Percentiles rank a stretch among this genome's conserved stretches.
These are phyloP conservation scores for Kurtzmaniella cleridarum DNA, from an alignment of 805 yeast species.

Conservation along the genomic window DNA sequence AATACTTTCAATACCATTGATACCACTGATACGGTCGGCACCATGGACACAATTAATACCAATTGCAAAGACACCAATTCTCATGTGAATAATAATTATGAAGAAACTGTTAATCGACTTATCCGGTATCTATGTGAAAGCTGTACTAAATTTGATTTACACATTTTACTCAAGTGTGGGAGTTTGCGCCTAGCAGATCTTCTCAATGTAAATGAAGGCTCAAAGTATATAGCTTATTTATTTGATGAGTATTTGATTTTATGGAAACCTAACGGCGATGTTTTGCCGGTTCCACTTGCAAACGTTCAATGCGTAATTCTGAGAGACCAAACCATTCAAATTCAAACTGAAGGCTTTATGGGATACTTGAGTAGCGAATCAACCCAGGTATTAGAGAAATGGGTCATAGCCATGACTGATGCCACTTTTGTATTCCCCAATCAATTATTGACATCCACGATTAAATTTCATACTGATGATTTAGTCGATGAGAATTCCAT, in stretches of 20 bases:
- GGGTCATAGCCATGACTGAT: constrained; percentile 40
- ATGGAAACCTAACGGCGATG: constrained; percentile 11
- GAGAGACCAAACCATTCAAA: constrained; percentile 18
- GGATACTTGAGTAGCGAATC: constrained; percentile 24
- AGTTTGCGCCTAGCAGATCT: constrained; percentile 31
- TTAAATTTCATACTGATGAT: constrained; percentile 3
- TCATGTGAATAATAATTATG: constrained; percentile 15
- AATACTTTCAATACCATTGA: background rate
- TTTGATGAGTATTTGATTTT: constrained; percentile 29
- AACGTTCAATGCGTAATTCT: constrained; percentile 8
- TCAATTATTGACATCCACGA: constrained; percentile 32
- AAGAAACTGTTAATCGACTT: constrained; percentile 22
- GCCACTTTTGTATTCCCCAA: constrained; percentile 24
- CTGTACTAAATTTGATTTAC: constrained; percentile 18
- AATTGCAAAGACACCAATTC: constrained; percentile 13
- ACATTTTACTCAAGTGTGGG: constrained; percentile 27
- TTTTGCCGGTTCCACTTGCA: constrained; percentile 8
- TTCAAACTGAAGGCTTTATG: constrained; percentile 7
- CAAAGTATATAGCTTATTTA: constrained; percentile 19
- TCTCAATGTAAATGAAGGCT: constrained; percentile 17
- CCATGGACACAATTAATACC: constrained; percentile 18
- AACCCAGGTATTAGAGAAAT: constrained; percentile 34
- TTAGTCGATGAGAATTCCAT: background rate
- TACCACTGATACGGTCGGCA: constrained; percentile 16
- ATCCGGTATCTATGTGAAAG: constrained; percentile 22